Conservation (phyloP, 495 filamentous ascomycete species). For the Cercophora newfieldiana region DNA sequence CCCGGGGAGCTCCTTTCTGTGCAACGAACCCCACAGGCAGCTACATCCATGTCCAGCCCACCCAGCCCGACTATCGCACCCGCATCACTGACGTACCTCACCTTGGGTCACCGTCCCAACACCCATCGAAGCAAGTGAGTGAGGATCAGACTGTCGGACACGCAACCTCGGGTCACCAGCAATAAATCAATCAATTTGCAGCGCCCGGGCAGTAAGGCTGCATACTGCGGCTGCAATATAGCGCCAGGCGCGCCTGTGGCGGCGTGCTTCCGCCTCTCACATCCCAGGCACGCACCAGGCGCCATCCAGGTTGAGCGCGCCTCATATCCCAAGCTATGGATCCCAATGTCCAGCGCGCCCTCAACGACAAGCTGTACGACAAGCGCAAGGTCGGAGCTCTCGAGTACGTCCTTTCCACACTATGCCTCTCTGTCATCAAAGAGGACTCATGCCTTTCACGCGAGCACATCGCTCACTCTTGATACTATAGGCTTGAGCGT, state of each 20-base stretch:
- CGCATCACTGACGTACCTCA: not conserved
- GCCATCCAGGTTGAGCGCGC: not conserved
- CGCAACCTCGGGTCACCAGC: not conserved
- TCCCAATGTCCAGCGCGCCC: slow-evolving; percentile 77
- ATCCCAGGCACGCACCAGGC: not conserved
- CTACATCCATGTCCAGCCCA: not conserved
- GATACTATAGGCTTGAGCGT: slow-evolving; percentile 61
- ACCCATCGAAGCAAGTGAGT: not conserved
- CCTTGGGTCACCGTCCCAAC: not conserved
- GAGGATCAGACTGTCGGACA: not conserved
- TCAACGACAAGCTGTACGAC: slow-evolving; percentile 98
- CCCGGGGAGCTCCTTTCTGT: not conserved
- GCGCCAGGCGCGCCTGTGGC: not conserved
- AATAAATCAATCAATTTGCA: not conserved
- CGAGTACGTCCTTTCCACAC: slow-evolving; percentile 65
- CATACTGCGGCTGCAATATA: not conserved
- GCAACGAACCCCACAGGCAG: not conserved
- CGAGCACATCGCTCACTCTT: slow-evolving; percentile 4
- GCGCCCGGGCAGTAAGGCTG: not conserved
- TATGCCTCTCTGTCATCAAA: not conserved
- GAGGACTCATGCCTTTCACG: not conserved
- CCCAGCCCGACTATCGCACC: not conserved
- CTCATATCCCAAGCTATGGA: slow-evolving; percentile 63
- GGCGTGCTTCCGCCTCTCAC: not conserved
- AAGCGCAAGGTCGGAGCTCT: slow-evolving; percentile 94